Conservation (phyloP, 1,139 yeast genomes). For the Hanseniaspora gamundiae region DNA sequence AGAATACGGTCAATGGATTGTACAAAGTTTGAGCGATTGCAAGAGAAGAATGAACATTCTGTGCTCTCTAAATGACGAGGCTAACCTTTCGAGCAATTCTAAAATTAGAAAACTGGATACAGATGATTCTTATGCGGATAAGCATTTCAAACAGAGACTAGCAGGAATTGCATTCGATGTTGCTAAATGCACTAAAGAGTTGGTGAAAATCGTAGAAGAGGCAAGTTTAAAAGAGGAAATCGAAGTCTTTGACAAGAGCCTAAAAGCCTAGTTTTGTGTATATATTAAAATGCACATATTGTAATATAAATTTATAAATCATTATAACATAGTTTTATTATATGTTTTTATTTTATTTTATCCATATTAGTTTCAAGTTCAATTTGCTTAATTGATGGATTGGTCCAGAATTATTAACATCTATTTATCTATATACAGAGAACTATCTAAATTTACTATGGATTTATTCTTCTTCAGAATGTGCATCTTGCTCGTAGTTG, state of each 20-base stretch:
- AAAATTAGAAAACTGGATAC: conserved; percentile 25
- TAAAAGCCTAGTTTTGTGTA: neutral
- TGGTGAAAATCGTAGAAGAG: conserved; percentile 91
- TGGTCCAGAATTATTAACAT: neutral
- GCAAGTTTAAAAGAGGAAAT: conserved; percentile 80
- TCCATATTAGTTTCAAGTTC: no score
- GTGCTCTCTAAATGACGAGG: conserved; percentile 35
- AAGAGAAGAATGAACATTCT: conserved; percentile 62
- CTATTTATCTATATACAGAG: neutral
- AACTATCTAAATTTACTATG: neutral
- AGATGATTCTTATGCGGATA: conserved; percentile 67
- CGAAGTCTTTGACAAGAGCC: conserved; percentile 28
- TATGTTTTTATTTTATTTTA: neutral
- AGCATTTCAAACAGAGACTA: conserved; percentile 72
- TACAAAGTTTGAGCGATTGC: conserved; percentile 75
- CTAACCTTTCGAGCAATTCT: no score
- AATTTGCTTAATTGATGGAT: no score
- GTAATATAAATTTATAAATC: neutral
- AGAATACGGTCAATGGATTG: conserved; percentile 88
- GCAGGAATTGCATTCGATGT: conserved; percentile 95
- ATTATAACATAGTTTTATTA: neutral
- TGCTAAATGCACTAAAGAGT: conserved; percentile 90
- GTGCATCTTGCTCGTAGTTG: no score
- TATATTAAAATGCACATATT: neutral
- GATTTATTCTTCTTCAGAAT: no score